phyloP scores from a whole-genome alignment of 768 basidiomycete species.

The Amanita exitialis region DNA sequence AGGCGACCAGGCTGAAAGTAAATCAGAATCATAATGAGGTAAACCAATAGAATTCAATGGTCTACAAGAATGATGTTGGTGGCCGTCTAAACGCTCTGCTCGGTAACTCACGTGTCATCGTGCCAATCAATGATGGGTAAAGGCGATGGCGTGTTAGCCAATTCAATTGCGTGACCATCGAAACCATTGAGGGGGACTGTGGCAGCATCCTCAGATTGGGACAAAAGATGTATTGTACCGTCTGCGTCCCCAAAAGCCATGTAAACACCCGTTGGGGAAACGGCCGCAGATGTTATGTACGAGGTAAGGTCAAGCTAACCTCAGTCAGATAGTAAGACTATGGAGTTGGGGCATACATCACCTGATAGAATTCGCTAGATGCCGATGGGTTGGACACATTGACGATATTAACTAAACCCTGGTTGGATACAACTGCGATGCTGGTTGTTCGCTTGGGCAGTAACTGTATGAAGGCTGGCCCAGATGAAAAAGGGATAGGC shows the following conservation, averaged over 20 bases:
- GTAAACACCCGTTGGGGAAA: conserved; percentile 85
- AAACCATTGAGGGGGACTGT: conserved; percentile 80
- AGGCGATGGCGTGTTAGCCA: conserved; percentile 67
- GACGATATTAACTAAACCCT: conserved; percentile 79
- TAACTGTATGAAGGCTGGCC: conserved; percentile 77
- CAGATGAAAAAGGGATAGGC: conserved; percentile 79
- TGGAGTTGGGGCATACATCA: conserved; percentile 16
- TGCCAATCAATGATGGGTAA: conserved; percentile 73
- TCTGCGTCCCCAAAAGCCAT: conserved; percentile 88
- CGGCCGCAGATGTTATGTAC: conserved; percentile 68
- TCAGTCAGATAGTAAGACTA: neutral
- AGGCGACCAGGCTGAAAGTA: conserved; percentile 67
- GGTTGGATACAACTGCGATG: conserved; percentile 65
- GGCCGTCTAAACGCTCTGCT: neutral
- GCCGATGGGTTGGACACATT: conserved; percentile 68
- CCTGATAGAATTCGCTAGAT: conserved; percentile 74
- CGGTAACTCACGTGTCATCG: conserved; percentile 55
- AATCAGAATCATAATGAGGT: conserved; percentile 66
- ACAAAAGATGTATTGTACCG: conserved; percentile 73
- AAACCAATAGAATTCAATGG: conserved; percentile 86
- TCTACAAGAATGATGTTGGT: conserved; percentile 24
- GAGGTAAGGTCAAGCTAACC: conserved; percentile 59
- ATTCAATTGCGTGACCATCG: conserved; percentile 77
- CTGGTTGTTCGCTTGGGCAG: conserved; percentile 70
- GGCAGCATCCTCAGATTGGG: conserved; percentile 55